phyloP scores from a whole-genome alignment of 805 yeast genomes.

The Lipomyces spencermartinsiae region DNA sequence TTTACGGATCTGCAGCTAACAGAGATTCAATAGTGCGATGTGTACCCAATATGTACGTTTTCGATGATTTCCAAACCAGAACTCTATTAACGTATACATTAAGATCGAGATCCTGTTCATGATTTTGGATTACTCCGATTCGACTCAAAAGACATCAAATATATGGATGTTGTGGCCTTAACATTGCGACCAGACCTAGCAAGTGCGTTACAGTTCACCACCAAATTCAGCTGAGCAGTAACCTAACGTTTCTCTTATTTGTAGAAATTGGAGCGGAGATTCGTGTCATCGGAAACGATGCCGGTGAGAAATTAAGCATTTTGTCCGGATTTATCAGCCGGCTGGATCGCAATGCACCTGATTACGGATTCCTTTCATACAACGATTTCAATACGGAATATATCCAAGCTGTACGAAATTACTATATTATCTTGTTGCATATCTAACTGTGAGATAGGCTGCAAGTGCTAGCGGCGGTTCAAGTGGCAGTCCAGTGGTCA shows the following conservation, averaged over 20 bases:
- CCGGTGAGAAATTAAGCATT: slow-evolving; percentile 91
- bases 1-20: slow-evolving; percentile 8
- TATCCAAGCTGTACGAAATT: slow-evolving; percentile 27
- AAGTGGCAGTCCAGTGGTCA: slow-evolving; percentile 95
- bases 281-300: slow-evolving; percentile 94
- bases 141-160: slow-evolving; percentile 71
- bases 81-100: neutral
- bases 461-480: slow-evolving; percentile 97
- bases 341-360: slow-evolving; percentile 92
- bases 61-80: neutral
- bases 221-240: neutral
- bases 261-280: slow-evolving; percentile 93
- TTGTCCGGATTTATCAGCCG: slow-evolving; percentile 83
- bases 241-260: neutral
- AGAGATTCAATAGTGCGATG: slow-evolving; percentile 27
- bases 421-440: neutral
- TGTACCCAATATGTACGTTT: slow-evolving; percentile 26
- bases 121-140: slow-evolving; percentile 90
- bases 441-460: slow-evolving; percentile 51
- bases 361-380: slow-evolving; percentile 84
- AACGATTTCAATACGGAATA: slow-evolving; percentile 54
- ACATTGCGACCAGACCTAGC: slow-evolving; percentile 72
- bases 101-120: slow-evolving; percentile 90
- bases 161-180: slow-evolving; percentile 72
- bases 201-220: slow-evolving; percentile 2